Conservation (phyloP, 352 stramenopile species). For the Globisporangium abappressorium region DNA sequence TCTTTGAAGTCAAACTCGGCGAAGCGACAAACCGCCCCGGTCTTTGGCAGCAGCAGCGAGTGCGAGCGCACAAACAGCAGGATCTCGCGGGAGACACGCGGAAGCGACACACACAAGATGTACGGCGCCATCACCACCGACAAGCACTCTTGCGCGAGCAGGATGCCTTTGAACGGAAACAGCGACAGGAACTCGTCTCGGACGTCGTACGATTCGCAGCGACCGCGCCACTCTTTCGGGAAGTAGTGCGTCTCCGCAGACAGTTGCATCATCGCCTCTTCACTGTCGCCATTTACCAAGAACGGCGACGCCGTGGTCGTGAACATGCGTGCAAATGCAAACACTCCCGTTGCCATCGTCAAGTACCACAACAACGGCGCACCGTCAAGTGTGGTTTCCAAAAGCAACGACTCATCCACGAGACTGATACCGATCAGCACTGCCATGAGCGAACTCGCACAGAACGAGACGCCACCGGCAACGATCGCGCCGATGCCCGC, state of each 20-base stretch:
- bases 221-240: slow-evolving; percentile 90
- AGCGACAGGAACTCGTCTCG: slow-evolving; percentile 85
- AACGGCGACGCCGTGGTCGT: slow-evolving; percentile 69
- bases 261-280: slow-evolving; percentile 84
- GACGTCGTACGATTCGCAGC: slow-evolving; percentile 85
- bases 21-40: slow-evolving; percentile 94
- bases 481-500: slow-evolving; percentile 87
- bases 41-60: slow-evolving; percentile 89
- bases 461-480: slow-evolving; percentile 93
- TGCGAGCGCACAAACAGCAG: slow-evolving; percentile 93
- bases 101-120: slow-evolving; percentile 95
- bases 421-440: slow-evolving; percentile 92
- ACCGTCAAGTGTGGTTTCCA: slow-evolving; percentile 93
- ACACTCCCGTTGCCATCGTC: slow-evolving; percentile 85
- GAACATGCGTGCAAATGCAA: slow-evolving; percentile 80
- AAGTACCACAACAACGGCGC: slow-evolving; percentile 97
- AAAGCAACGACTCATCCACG: slow-evolving; percentile 93
- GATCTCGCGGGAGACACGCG: slow-evolving; percentile 85
- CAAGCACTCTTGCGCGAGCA: slow-evolving; percentile 93
- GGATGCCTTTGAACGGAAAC: slow-evolving; percentile 94
- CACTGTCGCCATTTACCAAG: slow-evolving; percentile 69
- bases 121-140: slow-evolving; percentile 95
- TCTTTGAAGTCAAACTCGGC: slow-evolving; percentile 97
- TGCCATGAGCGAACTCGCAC: slow-evolving; percentile 94
- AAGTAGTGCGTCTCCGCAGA: slow-evolving; percentile 96